phyloP scores from a whole-genome alignment of 331 rosid species.

The Stylosanthes scabra region DNA sequence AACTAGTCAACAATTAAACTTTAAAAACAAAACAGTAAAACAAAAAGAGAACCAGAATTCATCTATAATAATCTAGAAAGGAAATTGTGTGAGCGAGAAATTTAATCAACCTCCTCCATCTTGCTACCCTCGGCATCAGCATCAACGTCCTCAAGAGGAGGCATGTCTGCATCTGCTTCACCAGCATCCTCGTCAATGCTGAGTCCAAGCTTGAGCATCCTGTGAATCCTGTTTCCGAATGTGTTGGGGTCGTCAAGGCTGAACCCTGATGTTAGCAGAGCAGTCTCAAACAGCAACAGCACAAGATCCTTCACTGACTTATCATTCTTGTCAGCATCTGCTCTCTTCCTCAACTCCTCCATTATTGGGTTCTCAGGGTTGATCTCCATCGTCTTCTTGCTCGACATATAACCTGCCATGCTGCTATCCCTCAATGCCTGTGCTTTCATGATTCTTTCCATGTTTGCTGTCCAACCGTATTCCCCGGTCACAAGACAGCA shows the following conservation, averaged over 20 bases:
- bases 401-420: slow-evolving; percentile 87
- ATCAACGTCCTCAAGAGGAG: slow-evolving; percentile 67
- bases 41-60: neutral
- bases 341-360: slow-evolving; percentile 86
- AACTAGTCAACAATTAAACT: slow-evolving; percentile 8
- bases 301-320: slow-evolving; percentile 88
- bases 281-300: slow-evolving; percentile 76
- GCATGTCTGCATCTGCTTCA: slow-evolving; percentile 66
- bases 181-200: slow-evolving; percentile 75
- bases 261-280: slow-evolving; percentile 82
- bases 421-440: slow-evolving; percentile 85
- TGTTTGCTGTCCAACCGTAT: slow-evolving; percentile 87
- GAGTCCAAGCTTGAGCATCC: slow-evolving; percentile 87
- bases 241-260: slow-evolving; percentile 91
- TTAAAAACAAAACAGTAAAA: slow-evolving; percentile 14
- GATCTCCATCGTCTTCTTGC: slow-evolving; percentile 91
- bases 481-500: slow-evolving; percentile 90
- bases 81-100: neutral
- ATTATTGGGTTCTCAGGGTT: slow-evolving; percentile 85
- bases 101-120: slow-evolving; percentile 94
- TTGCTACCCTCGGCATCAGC: slow-evolving; percentile 86
- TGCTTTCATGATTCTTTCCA: slow-evolving; percentile 90
- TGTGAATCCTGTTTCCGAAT: slow-evolving; percentile 84
- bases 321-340: slow-evolving; percentile 80
- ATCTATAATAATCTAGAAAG: neutral